Percentiles rank a stretch among this genome's conserved stretches.
These are phyloP conservation scores for Cerrena zonata DNA, from an alignment of 1,284 basidiomycete species.

Conservation along the genomic window DNA sequence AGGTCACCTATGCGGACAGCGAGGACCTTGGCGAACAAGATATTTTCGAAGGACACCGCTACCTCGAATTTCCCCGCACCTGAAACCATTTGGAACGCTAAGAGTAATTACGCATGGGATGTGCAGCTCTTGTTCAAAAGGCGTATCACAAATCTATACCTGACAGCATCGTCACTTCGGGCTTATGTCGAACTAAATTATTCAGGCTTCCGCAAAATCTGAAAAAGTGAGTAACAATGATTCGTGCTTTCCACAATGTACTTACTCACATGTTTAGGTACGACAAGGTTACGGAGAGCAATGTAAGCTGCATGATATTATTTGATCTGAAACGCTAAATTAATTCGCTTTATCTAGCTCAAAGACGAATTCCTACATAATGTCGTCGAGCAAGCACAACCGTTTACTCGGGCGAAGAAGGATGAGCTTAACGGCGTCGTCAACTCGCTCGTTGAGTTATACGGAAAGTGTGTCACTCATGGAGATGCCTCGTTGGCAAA, in stretches of 20 bases:
- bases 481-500: conserved; percentile 71
- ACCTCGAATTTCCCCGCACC: conserved; percentile 32
- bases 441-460: conserved; percentile 64
- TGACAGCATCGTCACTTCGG: conserved; percentile 76
- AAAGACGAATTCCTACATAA: conserved; percentile 80
- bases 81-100: conserved; percentile 75
- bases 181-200: conserved; percentile 94
- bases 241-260: conserved; percentile 7
- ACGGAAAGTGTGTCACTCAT: conserved; percentile 81
- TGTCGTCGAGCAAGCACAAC: conserved; percentile 62
- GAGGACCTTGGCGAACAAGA: conserved; percentile 39
- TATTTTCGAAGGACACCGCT: conserved; percentile 49
- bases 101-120: conserved; percentile 82
- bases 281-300: conserved; percentile 87
- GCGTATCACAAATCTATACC: conserved; percentile 83
- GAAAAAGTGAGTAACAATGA: conserved; percentile 71
- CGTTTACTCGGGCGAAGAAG: conserved; percentile 66
- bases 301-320: conserved; percentile 35
- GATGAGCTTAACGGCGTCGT: conserved; percentile 62
- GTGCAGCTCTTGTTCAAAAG: conserved; percentile 88
- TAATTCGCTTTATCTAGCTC: conserved; percentile 40
- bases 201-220: conserved; percentile 91
- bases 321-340: background rate
- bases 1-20: conserved; percentile 38
- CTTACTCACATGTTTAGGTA: conserved; percentile 64